Evolutionary conservation across 768 basidiomycete species (phyloP), one percentile per base, ranked within the genome.

Genomic region (Serendipita vermifera): DNA sequence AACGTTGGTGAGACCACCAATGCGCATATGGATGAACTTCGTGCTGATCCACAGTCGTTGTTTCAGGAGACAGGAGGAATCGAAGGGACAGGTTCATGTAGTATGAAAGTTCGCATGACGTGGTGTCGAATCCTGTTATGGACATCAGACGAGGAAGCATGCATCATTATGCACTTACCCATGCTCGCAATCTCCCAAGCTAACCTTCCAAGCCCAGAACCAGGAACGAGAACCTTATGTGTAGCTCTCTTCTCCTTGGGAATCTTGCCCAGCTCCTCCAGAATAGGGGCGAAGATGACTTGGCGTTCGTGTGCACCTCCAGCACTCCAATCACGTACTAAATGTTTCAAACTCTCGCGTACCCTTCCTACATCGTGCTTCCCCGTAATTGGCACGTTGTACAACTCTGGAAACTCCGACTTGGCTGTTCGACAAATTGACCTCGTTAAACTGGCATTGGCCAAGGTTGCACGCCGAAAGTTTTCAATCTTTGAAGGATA

Each of bases 1-100:
- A 70, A 11, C 76, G 72, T 61, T 83, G 81, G 63, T 86, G 83
- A 15, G 83, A 84, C 66, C 82, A 83, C 77, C 80, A 81, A 60
- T 82, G 77, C 0, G 79, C 71, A 62, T 77, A 84, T 0, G 84
- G 84, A 38, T 76, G 73, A 4, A 85, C 56, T 6, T 61, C 65
- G 64, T 83, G 81, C 62, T 82, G 71, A 48, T 78, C 64, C 1
- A 64, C 43, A 1, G 68, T 64, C 0, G 80, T 79, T 3, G 69
- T 66, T 3, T 70, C 67, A 3, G 73, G 70, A 1, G 77, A 79
- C 15, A 81, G 71, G 13, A 85, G 70, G 63, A 81, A 78, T 3
- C 76, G 75, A 56, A 80, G 72, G 0, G 77, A 76, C 13, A 83
- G 70, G 39, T 72, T 79, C 82, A 83, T 83, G 67, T 77, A 83